Evolutionary conservation across 257 asterid species (phyloP), one percentile per base, ranked within the genome.

Genomic region (Salvia splendens): DNA sequence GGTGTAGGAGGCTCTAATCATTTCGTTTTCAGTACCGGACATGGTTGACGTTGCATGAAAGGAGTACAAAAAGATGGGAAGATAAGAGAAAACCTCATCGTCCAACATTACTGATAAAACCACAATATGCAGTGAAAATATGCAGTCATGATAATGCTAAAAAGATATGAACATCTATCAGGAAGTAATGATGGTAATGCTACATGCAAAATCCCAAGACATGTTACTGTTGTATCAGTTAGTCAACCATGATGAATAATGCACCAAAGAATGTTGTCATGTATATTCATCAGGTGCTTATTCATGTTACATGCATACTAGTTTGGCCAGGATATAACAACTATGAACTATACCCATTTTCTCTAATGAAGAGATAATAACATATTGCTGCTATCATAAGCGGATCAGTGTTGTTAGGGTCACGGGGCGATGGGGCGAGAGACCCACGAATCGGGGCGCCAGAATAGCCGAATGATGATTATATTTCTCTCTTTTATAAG

Each of bases 271-370:
- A 36, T 16, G 33, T 48, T 11, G 10, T n/a, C 30, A 15, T 5
- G 30, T 48, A 50, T 50, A 24, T 45, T 9, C 30, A 72, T 48
- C 4, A 42, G 43, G 60, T 33, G 10, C 32, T 42, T 52, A 49
- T 30, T 62, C 45, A 61, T 14, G 15, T 52, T 14, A 3, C 36
- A 12, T 28, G 10, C 53, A 42, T 11, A 40, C 50, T 66, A 60
- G 50, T 16, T 49, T 49, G 14, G 17, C 66, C 16, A 66, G 43
- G 35, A 67, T 42, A 38, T 50, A 40, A n/a, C 12, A 67, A 49
- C 65, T 17, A 54, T 32, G 16, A 45, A 71, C 2, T 43, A 43
- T 48, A 51, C 51, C 24, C 49, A 57, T 20, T 20, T 20, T 20
- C 24, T 20, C 48, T 36, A 28, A 14, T 24, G 60, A 46, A 59